Evolutionary conservation across 768 basidiomycete genomes (phyloP), one percentile per base, ranked within the genome.

Genomic region (Pleurotus citrinopileatus): DNA sequence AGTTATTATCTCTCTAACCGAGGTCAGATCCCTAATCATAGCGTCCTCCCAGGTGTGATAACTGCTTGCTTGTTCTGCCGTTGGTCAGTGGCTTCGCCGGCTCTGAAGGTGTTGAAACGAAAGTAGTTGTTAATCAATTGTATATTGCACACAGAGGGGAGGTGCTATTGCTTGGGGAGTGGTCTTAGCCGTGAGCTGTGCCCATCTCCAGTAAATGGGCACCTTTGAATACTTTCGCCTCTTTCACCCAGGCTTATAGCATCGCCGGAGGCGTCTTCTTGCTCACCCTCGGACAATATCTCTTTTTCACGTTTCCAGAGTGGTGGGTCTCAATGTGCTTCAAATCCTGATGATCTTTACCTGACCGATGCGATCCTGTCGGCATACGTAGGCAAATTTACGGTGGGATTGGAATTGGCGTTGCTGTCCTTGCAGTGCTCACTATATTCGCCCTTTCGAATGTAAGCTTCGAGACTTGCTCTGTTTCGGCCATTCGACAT

Each of bases 121-220:
- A 65, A 38, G 47, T 63, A 59, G 65, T 61, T 55, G 55, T 67
- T 55, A 61, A 58, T 19, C 58, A 62, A 55, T 62, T 62, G 56
- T 55, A 2, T 2, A n/a, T 2, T 19, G 15, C 53, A 40, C 51
- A 52, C 64, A 88, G 85, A 78, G 84, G 62, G 82, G 72, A 66
- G 86, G 87, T 61, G 84, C 85, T 51, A 87, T 89, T 62, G 84
- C 82, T 52, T 87, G 82, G 85, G 84, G 73, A 54, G 73, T 81
- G 53, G 59, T 81, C 60, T 80, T 90, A 61, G 72, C 78, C 63
- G 87, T 88, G 70, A 57, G 78, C 69, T 52, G 23, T 57, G 43
- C 45, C 56, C 40, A 52, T 57, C 25, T 50, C 43, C 13, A 47
- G 34, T 19, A 2, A 37, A 23, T 53, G 36, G 36, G 40, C 26